These are phyloP conservation scores for Collybia mongolica DNA, from an alignment of 768 basidiomycete genomes.

Conservation along the genomic window DNA sequence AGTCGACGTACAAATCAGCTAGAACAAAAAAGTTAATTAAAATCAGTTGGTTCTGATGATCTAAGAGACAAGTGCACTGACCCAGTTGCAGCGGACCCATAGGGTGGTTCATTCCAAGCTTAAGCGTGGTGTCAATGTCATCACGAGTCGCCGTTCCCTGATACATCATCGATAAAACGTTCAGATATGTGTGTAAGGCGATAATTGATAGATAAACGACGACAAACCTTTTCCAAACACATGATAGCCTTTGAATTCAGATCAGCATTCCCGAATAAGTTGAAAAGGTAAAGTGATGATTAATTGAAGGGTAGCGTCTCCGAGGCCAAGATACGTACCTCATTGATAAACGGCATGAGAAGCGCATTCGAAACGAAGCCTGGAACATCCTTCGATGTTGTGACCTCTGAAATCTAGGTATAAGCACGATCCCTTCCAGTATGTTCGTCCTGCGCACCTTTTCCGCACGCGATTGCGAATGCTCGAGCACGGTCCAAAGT, in stretches of 20 bases:
- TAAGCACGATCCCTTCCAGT: no score
- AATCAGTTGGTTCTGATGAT: not conserved
- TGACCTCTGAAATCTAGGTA: conserved; percentile 63
- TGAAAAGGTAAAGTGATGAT: no score
- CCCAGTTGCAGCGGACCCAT: conserved; percentile 94
- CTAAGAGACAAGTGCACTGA: conserved; percentile 18
- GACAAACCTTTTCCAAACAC: conserved; percentile 79
- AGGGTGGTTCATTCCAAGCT: conserved; percentile 91
- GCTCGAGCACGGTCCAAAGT: conserved; percentile 74
- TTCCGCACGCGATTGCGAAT: conserved; percentile 88
- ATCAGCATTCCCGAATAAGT: no score
- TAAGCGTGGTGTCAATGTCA: conserved; percentile 93
- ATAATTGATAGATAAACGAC: not conserved
- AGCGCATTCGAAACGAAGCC: conserved; percentile 95
- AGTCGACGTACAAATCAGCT: conserved; percentile 56
- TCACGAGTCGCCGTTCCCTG: conserved; percentile 91
- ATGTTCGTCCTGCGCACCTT: conserved; percentile 47
- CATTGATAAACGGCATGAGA: conserved; percentile 97
- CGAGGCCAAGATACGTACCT: conserved; percentile 42
- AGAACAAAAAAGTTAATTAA: conserved; percentile 5
- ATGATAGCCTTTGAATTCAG: conserved; percentile 68
- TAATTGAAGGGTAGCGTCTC: no score
- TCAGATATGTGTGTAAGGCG: not conserved
- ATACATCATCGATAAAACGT: no score
- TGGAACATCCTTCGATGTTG: conserved; percentile 87